A percentile compares a stretch with the other conserved stretches of the same genome.
Conservation (phyloP, 129 eudicot species). For the Artemisia argyi region DNA sequence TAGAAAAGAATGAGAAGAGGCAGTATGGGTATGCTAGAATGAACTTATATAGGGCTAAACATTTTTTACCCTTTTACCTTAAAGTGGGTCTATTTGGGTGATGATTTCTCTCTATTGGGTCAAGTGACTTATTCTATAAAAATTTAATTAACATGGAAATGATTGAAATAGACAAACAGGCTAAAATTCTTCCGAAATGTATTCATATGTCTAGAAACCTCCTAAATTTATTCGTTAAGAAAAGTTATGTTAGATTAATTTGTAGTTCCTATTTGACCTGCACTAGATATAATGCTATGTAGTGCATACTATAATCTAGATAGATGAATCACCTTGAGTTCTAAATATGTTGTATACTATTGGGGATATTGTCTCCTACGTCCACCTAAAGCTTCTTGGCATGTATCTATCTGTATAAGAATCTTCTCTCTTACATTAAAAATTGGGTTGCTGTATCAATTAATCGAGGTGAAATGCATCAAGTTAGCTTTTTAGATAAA, state of each 20-base stretch:
- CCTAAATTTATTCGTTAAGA: not conserved
- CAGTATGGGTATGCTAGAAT: too few species aligned
- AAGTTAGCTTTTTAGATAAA: not conserved
- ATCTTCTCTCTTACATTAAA: conserved; percentile 78
- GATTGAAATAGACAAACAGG: too few species aligned
- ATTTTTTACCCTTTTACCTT: not conserved
- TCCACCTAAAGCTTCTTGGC: conserved; percentile 93
- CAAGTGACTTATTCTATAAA: not conserved
- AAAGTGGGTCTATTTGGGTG: not conserved
- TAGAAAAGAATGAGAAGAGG: not conserved
- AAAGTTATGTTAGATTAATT: not conserved
- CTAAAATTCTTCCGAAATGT: not conserved
- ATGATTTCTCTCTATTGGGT: not conserved
- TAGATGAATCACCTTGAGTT: conserved; percentile 52
- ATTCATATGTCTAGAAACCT: not conserved
- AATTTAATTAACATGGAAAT: too few species aligned
- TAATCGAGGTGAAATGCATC: not conserved
- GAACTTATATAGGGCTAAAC: not conserved
- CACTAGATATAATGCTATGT: not conserved
- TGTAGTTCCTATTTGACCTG: not conserved
- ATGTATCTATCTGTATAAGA: conserved; percentile 65
- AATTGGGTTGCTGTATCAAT: conserved; percentile 60
- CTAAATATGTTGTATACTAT: conserved; percentile 62
- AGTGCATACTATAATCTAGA: not conserved
- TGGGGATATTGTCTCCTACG: conserved; percentile 70